These are phyloP conservation scores for Globisporangium nodosum DNA, from an alignment of 352 stramenopile species.

Conservation along the genomic window DNA sequence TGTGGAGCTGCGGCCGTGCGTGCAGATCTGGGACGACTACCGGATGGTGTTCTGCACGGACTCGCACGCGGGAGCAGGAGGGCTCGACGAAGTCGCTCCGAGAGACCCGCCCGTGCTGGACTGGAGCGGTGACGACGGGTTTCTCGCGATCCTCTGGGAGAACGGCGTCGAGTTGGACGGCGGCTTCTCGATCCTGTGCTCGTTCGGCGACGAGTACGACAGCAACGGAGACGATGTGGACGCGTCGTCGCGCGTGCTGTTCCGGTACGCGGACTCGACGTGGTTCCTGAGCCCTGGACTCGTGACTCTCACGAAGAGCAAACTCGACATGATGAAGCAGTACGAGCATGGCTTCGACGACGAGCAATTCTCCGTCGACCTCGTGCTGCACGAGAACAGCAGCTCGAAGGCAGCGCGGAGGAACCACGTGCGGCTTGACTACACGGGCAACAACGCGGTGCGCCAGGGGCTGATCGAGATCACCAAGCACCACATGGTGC, in stretches of 20 bases:
- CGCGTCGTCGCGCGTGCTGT: constrained; percentile 60
- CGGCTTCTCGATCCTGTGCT: constrained; percentile 81
- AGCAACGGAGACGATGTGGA: constrained; percentile 42
- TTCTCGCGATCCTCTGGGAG: constrained; percentile 77
- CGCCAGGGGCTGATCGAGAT: constrained; percentile 74
- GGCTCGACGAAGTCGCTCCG: background rate
- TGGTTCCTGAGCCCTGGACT: constrained; percentile 66
- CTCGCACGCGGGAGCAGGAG: constrained; percentile 3
- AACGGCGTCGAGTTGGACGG: constrained; percentile 68
- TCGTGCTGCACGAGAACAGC: constrained; percentile 64
- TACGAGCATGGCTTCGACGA: constrained; percentile 82
- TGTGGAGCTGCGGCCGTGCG: constrained; percentile 62
- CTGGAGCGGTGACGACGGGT: constrained; percentile 78
- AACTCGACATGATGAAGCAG: constrained; percentile 83
- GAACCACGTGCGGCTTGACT: constrained; percentile 49
- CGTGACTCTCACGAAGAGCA: constrained; percentile 63
- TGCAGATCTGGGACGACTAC: constrained; percentile 85
- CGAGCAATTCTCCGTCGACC: constrained; percentile 73
- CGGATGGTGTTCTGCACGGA: constrained; percentile 63
- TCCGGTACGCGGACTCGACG: constrained; percentile 77
- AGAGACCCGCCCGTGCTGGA: constrained; percentile 49
- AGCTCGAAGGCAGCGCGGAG: constrained; percentile 24
- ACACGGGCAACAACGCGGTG: constrained; percentile 59
- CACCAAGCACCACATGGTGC: constrained; percentile 69
- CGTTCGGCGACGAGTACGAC: constrained; percentile 75